A percentile compares a stretch with the other conserved stretches of the same genome.
Evolutionary conservation across 2,329 filamentous ascomycete genomes (phyloP).

Genomic region (Botrytis aclada): DNA sequence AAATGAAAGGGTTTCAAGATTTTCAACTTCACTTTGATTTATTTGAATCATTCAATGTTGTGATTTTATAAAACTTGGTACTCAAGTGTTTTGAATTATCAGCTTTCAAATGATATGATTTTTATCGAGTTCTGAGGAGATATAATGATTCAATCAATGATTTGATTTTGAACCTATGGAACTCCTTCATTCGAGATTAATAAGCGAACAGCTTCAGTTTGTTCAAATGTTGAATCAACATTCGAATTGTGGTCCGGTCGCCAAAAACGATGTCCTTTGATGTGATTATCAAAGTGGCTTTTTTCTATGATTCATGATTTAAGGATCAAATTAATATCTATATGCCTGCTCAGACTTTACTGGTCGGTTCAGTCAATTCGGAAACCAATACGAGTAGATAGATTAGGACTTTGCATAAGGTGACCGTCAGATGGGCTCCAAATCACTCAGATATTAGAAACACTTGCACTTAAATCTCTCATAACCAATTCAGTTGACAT

Average conservation of each 20-base stretch:
- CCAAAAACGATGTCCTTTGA: neutral
- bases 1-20: neutral
- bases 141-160: neutral
- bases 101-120: neutral
- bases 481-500: too few species aligned
- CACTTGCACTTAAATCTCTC: too few species aligned
- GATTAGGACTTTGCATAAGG: too few species aligned
- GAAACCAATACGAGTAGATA: neutral
- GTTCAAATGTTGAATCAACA: neutral
- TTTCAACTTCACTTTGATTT: neutral
- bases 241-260: neutral
- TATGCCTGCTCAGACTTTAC: neutral
- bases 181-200: neutral
- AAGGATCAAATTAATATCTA: neutral
- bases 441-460: too few species aligned
- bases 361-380: neutral
- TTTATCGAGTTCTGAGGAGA: too few species aligned
- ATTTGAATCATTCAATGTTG: accelerated
- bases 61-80: neutral
- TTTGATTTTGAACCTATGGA: neutral
- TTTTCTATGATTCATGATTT: neutral
- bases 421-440: too few species aligned
- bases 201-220: too few species aligned
- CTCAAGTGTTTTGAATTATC: neutral
- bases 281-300: neutral